Conservation (phyloP, 495 filamentous ascomycete genomes). For the Mytilinidion resinicola region DNA sequence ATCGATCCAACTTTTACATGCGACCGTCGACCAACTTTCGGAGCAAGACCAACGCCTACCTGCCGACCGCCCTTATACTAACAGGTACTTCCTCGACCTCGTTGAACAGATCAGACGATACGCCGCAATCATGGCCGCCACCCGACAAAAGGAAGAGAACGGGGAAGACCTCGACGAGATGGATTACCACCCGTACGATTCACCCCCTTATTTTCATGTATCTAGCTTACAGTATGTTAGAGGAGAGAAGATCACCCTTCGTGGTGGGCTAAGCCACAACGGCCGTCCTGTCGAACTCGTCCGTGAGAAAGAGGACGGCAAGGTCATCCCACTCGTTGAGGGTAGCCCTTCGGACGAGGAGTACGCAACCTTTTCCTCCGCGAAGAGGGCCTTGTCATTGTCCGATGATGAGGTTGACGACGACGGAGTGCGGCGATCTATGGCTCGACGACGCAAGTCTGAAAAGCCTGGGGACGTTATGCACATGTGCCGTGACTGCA, state of each 20-base stretch:
- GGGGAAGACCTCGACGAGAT: constrained; percentile 37
- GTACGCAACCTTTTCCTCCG: constrained; percentile 8
- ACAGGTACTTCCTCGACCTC: constrained; percentile 90
- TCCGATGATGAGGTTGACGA: constrained; percentile 45
- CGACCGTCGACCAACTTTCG: constrained; percentile 70
- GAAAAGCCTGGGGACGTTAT: constrained; percentile 39
- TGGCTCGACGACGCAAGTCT: constrained; percentile 85
- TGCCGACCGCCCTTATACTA: constrained; percentile 79
- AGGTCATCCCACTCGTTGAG: constrained; percentile 61
- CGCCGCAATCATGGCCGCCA: constrained; percentile 46
- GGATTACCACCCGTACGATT: constrained; percentile 39
- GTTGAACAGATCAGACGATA: constrained; percentile 60
- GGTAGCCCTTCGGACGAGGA: constrained; percentile 35
- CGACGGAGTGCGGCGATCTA: constrained; percentile 73
- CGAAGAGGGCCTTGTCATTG: constrained; percentile 19
- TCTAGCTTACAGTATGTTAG: constrained; percentile 32
- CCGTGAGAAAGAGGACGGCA: constrained; percentile 58
- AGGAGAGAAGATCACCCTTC: constrained; percentile 61
- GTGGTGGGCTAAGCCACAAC: constrained; percentile 69
- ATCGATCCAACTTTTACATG: constrained; percentile 78
- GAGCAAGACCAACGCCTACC: constrained; percentile 75
- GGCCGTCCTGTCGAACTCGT: constrained; percentile 74
- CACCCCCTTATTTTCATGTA: neutral
- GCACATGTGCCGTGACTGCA: constrained; percentile 49
- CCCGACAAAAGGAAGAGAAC: constrained; percentile 39